A percentile compares a stretch with the other conserved stretches of the same genome.
phyloP scores from a whole-genome alignment of 371 early-diverging fungal species.

The Mucor piriformis region DNA sequence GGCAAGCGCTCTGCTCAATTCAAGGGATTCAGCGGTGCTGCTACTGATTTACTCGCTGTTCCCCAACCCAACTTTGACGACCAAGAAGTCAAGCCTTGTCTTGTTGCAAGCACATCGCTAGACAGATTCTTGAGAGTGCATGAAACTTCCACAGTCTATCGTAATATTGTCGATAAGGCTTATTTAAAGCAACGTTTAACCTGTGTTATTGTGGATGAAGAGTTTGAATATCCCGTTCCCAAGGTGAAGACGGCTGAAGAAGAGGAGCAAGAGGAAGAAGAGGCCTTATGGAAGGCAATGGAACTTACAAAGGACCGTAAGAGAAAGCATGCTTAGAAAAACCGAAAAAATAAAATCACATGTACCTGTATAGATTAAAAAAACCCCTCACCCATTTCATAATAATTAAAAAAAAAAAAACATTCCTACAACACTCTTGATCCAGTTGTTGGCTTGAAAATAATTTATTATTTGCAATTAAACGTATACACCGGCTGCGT shows the following conservation, averaged over 20 bases:
- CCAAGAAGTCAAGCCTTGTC: not conserved
- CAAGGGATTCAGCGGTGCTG: constrained; percentile 79
- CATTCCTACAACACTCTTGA: too few relatives aligned
- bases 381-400: too few relatives aligned
- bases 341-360: not conserved
- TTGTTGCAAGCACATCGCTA: constrained; percentile 69
- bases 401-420: too few relatives aligned
- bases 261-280: constrained; percentile 50
- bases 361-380: not conserved
- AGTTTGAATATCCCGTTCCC: constrained; percentile 44
- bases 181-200: constrained; percentile 85
- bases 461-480: too few relatives aligned
- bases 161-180: constrained; percentile 65
- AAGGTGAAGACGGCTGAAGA: constrained; percentile 34
- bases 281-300: constrained; percentile 57
- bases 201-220: constrained; percentile 66
- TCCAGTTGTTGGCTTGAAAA: too few relatives aligned
- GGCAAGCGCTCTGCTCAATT: constrained; percentile 56
- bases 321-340: constrained; percentile 16
- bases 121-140: constrained; percentile 83
- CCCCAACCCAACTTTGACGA: constrained; percentile 29
- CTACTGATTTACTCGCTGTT: constrained; percentile 53
- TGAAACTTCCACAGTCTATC: constrained; percentile 60
- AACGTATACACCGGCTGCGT: constrained; percentile 52
- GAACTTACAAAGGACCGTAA: constrained; percentile 25